A percentile compares a stretch with the other conserved stretches of the same genome.
These are phyloP conservation scores for Cladorrhinum sp. DNA, from an alignment of 2,329 filamentous ascomycete species.

Conservation along the genomic window DNA sequence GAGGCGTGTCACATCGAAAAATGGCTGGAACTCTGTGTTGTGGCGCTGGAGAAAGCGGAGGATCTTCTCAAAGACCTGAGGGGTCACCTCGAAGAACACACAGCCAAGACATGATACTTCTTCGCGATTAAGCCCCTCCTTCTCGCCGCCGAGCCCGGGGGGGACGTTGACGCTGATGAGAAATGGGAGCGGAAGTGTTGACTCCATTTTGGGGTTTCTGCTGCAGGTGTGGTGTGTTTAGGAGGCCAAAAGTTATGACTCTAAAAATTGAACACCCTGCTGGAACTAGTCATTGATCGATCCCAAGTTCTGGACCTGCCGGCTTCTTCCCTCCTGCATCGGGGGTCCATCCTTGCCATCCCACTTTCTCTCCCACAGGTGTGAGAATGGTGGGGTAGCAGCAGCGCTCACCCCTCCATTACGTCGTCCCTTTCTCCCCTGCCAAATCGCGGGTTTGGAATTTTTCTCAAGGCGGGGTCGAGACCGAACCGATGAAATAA, in stretches of 20 bases:
- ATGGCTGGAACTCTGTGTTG: constrained; percentile 57
- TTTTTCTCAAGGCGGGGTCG: constrained; percentile 5
- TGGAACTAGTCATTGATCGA: background rate
- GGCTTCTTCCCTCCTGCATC: background rate
- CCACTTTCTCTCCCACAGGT: no score
- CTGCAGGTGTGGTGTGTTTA: background rate
- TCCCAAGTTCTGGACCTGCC: constrained; percentile 2
- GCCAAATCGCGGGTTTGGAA: background rate
- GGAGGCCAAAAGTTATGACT: constrained; percentile 4
- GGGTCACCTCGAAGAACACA: constrained; percentile 54
- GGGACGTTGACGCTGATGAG: constrained; percentile 56
- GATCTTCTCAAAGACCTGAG: constrained; percentile 41
- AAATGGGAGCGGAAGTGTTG: constrained; percentile 61
- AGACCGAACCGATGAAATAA: constrained; percentile 20
- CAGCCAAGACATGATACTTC: constrained; percentile 59
- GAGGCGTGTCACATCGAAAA: constrained; percentile 73
- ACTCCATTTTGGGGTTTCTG: constrained; percentile 51
- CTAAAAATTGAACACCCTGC: constrained; percentile 14
- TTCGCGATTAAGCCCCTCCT: constrained; percentile 52
- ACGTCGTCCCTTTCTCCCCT: constrained; percentile 4
- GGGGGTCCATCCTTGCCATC: constrained; percentile 14
- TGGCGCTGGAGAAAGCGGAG: constrained; percentile 48
- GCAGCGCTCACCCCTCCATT: constrained; percentile 17
- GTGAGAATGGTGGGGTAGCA: constrained; percentile 26
- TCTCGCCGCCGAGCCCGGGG: constrained; percentile 43